Base-by-base conservation (phyloP, 2,329 filamentous ascomycete genomes). In the Ophiostoma quercus region DNA sequence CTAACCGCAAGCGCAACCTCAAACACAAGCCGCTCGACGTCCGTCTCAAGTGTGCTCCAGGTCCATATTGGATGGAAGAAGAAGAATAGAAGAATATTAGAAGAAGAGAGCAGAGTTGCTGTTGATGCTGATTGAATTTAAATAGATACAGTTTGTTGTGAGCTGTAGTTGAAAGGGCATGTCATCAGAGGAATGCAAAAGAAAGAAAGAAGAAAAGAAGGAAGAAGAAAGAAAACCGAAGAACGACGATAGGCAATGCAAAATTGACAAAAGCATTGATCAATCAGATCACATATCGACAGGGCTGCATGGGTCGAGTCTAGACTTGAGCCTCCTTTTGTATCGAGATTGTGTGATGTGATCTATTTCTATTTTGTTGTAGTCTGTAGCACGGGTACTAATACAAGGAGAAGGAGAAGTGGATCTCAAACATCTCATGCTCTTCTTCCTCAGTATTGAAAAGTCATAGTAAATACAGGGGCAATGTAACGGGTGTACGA, bases 11-110 rank as follows among this genome's bases (percentile, higher is more conserved):
- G 34, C 62, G 32, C 32, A 65, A 73, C 73, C 73, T 75, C 73
- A 74, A 76, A 77, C 76, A 74, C 73, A 67, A 74, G 70, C 71
- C 70, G 76, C 75, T 76, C 74, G 76, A 72, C 71, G 72, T 70
- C 67, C 69, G 77, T 78, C 76, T 77, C 76, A 77, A 69, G 69
- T 65, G 8, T 9, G 34, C 34, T 34, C 62, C 32, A 37, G 62
- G n/a, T 16, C 34, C 62, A 39, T 2, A 29, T 14, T 9, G 22
- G 9, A 60, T 29, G 39, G 2, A 41, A 41, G 8, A n/a, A 47
- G 14, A 14, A 47, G 47, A n/a, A 12, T 57, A 29, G n/a, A 25
- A 57, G 9, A 25, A 11, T 9, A 43, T 5, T 43, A 43, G 2
- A 47, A 19, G 16, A 47, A 47, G 43, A 47, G 16, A 47, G 5